Evolutionary conservation across 352 stramenopile genomes (phyloP).

Genomic region (Globisporangium irregulare): DNA sequence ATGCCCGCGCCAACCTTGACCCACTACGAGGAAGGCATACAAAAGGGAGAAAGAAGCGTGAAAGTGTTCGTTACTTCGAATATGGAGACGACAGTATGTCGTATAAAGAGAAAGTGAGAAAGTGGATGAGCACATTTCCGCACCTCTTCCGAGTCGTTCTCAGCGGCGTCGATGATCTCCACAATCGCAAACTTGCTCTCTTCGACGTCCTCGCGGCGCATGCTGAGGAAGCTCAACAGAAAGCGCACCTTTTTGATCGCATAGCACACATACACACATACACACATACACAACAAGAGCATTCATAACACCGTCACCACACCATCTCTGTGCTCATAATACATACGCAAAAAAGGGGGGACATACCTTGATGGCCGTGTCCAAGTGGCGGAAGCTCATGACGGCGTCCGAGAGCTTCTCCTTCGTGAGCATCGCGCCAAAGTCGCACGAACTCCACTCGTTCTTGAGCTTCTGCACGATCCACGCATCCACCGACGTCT

Average conservation of each 20-base stretch:
- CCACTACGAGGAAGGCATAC: constrained; percentile 27
- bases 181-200: constrained; percentile 45
- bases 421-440: constrained; percentile 55
- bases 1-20: constrained; percentile 57
- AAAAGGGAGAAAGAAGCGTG: not conserved
- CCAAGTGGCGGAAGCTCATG: constrained; percentile 52
- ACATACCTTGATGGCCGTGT: constrained; percentile 63
- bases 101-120: not conserved
- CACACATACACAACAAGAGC: not conserved
- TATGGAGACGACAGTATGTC: not conserved
- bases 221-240: constrained; percentile 62
- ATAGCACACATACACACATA: not conserved
- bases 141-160: constrained; percentile 63
- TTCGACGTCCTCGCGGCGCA: constrained; percentile 49
- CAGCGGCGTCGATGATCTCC: constrained; percentile 48
- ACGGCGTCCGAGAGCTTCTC: constrained; percentile 58
- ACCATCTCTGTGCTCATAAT: not conserved
- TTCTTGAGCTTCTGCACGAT: constrained; percentile 71
- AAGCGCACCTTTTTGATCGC: constrained; percentile 37
- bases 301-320: not conserved
- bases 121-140: not conserved
- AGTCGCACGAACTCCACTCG: constrained; percentile 74
- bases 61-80: not conserved
- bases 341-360: too few relatives aligned
- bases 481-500: constrained; percentile 51